A percentile compares a stretch with the other conserved stretches of the same genome.
These are phyloP conservation scores for Candida pseudofarinosa DNA, from an alignment of 805 yeast species.

Conservation along the genomic window DNA sequence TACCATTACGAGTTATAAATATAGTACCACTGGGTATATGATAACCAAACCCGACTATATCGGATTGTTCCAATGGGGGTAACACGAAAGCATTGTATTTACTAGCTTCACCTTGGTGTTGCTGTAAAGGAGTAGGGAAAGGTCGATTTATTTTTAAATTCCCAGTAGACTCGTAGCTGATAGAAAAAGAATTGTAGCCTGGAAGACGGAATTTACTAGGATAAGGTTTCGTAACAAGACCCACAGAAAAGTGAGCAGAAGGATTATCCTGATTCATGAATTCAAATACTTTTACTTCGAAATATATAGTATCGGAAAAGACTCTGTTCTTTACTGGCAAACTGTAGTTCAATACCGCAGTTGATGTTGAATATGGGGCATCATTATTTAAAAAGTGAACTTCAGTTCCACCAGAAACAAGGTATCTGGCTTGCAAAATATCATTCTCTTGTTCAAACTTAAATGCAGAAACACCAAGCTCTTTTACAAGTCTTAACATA, in stretches of 20 bases:
- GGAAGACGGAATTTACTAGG: slow-evolving; percentile 68
- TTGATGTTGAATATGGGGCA: slow-evolving; percentile 35
- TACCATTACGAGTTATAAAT: slow-evolving; percentile 54
- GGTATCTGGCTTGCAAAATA: slow-evolving; percentile 26
- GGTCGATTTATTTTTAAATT: slow-evolving; percentile 64
- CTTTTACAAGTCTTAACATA: slow-evolving; percentile 28
- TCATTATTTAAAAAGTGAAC: slow-evolving; percentile 33
- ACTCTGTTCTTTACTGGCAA: slow-evolving; percentile 33
- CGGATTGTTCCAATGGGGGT: slow-evolving; percentile 51
- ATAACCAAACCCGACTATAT: slow-evolving; percentile 54
- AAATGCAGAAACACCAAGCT: slow-evolving; percentile 37
- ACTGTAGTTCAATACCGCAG: slow-evolving; percentile 36
- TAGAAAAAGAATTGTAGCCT: slow-evolving; percentile 64
- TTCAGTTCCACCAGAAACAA: slow-evolving; percentile 39
- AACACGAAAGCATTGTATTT: slow-evolving; percentile 42
- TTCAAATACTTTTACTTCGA: slow-evolving; percentile 49
- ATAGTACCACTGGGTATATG: slow-evolving; percentile 45
- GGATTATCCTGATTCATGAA: slow-evolving; percentile 19
- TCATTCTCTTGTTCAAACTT: slow-evolving; percentile 36
- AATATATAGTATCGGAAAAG: slow-evolving; percentile 49
- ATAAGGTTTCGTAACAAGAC: slow-evolving; percentile 68
- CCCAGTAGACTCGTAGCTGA: slow-evolving; percentile 73
- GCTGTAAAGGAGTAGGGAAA: slow-evolving; percentile 45
- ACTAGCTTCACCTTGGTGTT: slow-evolving; percentile 38
- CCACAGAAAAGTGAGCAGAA: slow-evolving; percentile 57